Conservation (phyloP, 2,329 filamentous ascomycete genomes). For the Mollisia scopiformis region DNA sequence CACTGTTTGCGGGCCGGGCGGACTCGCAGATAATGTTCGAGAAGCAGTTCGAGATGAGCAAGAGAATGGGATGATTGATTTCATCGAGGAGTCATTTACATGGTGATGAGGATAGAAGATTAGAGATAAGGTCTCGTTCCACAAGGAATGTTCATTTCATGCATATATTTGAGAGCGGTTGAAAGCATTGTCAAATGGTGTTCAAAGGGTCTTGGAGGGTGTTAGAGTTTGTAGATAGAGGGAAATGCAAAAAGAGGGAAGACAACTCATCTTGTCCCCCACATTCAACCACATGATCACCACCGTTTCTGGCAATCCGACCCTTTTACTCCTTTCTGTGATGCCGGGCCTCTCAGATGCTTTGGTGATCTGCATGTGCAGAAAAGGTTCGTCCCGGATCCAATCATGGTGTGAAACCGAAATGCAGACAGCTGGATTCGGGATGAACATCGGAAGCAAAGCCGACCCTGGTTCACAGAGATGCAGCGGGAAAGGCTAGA, state of each 20-base stretch:
- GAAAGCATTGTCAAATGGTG: no score
- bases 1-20: conserved; percentile 76
- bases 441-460: background rate
- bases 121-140: background rate
- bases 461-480: background rate
- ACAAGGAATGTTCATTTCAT: conserved; percentile 7
- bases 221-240: background rate
- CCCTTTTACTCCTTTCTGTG: background rate
- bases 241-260: background rate
- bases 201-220: background rate
- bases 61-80: conserved; percentile 67
- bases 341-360: background rate
- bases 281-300: background rate
- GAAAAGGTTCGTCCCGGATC: background rate
- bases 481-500: background rate
- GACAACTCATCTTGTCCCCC: background rate
- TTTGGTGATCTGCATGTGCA: background rate
- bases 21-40: conserved; percentile 75
- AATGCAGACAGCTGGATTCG: background rate
- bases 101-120: conserved; percentile 30
- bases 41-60: conserved; percentile 67
- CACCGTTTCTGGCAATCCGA: background rate
- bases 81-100: conserved; percentile 78
- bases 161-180: conserved; percentile 15
- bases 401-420: background rate